Conservation (phyloP, 371 early-diverging fungal genomes). For the Mortierella sp. region DNA sequence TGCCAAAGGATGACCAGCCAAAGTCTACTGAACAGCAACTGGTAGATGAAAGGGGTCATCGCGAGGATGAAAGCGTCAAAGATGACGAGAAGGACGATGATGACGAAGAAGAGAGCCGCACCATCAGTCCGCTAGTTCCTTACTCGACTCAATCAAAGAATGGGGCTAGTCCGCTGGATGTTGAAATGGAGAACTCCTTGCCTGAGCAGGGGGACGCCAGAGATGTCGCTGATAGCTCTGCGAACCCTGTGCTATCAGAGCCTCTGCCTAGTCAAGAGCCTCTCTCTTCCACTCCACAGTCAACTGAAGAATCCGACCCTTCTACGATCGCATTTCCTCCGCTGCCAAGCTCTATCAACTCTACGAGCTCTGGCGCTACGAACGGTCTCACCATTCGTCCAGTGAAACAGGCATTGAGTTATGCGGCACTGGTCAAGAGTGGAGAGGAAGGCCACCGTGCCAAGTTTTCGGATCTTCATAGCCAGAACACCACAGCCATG, state of each 20-base stretch:
- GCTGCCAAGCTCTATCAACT: constrained; percentile 7
- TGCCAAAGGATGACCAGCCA: too few relatives aligned
- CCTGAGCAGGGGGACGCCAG: background rate
- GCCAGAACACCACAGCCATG: constrained; percentile 15
- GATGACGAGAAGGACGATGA: constrained; percentile 27
- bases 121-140: constrained; percentile 11
- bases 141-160: constrained; percentile 14
- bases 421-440: constrained; percentile 36
- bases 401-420: constrained; percentile 20
- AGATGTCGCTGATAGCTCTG: background rate
- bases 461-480: constrained; percentile 4
- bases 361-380: background rate
- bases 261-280: background rate
- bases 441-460: constrained; percentile 12
- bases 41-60: too few relatives aligned
- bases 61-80: background rate
- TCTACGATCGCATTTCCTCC: constrained; percentile 27
- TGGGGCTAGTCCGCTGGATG: constrained; percentile 40
- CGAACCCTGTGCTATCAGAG: background rate
- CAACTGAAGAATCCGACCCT: background rate
- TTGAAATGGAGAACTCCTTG: constrained; percentile 31
- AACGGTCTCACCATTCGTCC: background rate
- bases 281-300: too few relatives aligned
- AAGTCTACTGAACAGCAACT: too few relatives aligned
- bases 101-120: constrained; percentile 5